Evolutionary conservation across 148 eudicot genomes (phyloP), one percentile per base, ranked within the genome.

Genomic region (Vaccinium macrocarpon): DNA sequence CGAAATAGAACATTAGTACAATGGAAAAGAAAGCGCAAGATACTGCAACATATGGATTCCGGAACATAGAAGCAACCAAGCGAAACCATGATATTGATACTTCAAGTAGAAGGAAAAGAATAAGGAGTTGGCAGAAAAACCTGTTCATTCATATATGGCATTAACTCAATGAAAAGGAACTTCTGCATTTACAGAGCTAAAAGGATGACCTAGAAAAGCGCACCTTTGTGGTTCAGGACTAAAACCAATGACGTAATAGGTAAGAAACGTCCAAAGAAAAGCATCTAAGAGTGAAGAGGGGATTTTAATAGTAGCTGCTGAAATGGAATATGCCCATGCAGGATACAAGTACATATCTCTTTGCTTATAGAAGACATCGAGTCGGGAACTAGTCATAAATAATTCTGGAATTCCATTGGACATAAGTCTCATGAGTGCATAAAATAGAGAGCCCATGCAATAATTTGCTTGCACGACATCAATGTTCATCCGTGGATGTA

Each of bases 261-360:
- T 93, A 52, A 89, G 82, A 35, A 83, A 55, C 2, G 93, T 93
- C 96, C 96, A 94, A 2, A 91, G 77, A 18, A 86, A 73, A 68
- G 92, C 86, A 66, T 89, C 95, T n/a, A 92, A 8, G 53, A 94
- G 16, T 6, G 98, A 90, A 27, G 89, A 49, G 23, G 98, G 96
- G 35, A 92, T 88, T 78, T 90, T 91, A 10, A 94, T 84, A 56
- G 93, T 85, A 64, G 93, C 81, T 38, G 88, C 86, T 3, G 98
- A 94, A 71, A 94, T 83, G 59, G 92, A 88, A 85, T 92, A 93
- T 25, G 96, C 92, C 98, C 96, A 94, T 8, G 95, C 91, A 25
- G 98, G 98, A 84, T 88, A 94, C 81, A 93, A 91, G 87, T 87
- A 84, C 8, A 91, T 68, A 70, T 90, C 90, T 76, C 90, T 85